Evolutionary conservation across 2,329 filamentous ascomycete species (phyloP).

Genomic region (Decorospora gaudefroyi): DNA sequence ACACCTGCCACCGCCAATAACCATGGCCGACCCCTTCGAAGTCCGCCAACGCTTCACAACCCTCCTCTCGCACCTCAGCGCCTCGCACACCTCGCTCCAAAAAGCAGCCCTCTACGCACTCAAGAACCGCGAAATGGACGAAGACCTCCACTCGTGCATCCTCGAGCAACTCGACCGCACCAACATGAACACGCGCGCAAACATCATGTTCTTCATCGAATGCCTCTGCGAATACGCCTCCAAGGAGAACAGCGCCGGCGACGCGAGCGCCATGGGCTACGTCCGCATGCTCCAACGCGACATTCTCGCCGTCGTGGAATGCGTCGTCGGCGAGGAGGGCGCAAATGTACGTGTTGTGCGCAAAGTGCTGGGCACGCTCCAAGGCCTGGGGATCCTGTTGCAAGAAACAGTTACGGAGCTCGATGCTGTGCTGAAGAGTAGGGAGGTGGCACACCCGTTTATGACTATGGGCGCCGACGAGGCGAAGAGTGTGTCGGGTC

Average conservation of each 20-base stretch:
- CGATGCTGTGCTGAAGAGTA: constrained; percentile 78
- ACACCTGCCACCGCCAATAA: not conserved
- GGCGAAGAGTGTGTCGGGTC: constrained; percentile 19
- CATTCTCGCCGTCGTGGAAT: constrained; percentile 87
- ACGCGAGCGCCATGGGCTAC: constrained; percentile 70
- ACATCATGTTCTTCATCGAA: constrained; percentile 99
- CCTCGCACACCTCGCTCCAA: constrained; percentile 82
- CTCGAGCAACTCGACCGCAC: constrained; percentile 92
- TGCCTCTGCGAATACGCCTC: constrained; percentile 86
- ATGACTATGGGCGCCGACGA: constrained; percentile 9
- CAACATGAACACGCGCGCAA: constrained; percentile 94
- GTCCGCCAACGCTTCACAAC: constrained; percentile 96
- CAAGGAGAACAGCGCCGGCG: constrained; percentile 73
- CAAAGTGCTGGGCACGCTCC: constrained; percentile 74
- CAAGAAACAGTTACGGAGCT: constrained; percentile 76
- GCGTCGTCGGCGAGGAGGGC: constrained; percentile 84
- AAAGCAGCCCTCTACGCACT: constrained; percentile 95
- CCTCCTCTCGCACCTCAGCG: constrained; percentile 87
- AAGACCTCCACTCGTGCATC: constrained; percentile 97
- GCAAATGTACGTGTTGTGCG: constrained; percentile 93
- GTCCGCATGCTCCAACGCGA: constrained; percentile 94
- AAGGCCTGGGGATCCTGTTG: constrained; percentile 73
- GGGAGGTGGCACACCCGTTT: constrained; percentile 59
- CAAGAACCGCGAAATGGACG: constrained; percentile 91
- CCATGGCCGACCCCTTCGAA: constrained; percentile 90